These are phyloP conservation scores for Fusarium keratoplasticum DNA, from an alignment of 2,329 filamentous ascomycete genomes.

Conservation along the genomic window DNA sequence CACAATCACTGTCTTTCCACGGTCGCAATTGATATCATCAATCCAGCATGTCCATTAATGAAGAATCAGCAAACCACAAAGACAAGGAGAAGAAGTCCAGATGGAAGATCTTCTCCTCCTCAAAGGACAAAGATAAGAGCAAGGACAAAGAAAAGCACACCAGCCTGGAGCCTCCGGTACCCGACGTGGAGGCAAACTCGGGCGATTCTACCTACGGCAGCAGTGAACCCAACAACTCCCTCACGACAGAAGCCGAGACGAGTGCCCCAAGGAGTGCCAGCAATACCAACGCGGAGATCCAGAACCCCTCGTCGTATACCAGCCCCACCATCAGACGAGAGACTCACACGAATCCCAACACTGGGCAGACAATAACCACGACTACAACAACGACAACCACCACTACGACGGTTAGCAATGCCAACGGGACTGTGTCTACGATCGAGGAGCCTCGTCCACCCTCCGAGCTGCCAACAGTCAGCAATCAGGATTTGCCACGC, in stretches of 20 bases:
- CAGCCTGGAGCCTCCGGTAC: conserved; percentile 8
- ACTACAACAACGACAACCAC: conserved; percentile 45
- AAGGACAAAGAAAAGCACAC: conserved; percentile 31
- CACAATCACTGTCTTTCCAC: neutral
- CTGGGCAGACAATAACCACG: conserved; percentile 40
- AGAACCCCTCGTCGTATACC: conserved; percentile 7
- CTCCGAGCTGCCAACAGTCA: conserved; percentile 32
- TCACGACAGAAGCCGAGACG: conserved; percentile 37
- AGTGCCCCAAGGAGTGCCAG: conserved; percentile 14
- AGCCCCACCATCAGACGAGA: conserved; percentile 28
- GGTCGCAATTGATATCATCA: neutral
- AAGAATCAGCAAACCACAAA: conserved; percentile 13
- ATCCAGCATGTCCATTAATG: conserved; percentile 17
- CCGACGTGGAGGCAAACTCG: conserved; percentile 6
- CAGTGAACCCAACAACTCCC: conserved; percentile 39
- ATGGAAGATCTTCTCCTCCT: conserved; percentile 41
- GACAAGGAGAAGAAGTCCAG: conserved; percentile 42
- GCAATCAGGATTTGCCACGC: conserved; percentile 19
- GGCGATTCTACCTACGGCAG: conserved; percentile 40
- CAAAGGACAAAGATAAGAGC: conserved; percentile 35
- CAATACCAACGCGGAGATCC: conserved; percentile 7
- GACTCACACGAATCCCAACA: conserved; percentile 36
- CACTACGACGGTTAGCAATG: conserved; percentile 40
- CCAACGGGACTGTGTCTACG: conserved; percentile 38
- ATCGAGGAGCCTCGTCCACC: conserved; percentile 32